Base-by-base conservation (phyloP, 148 eudicot species). In the Rhododendron vialii region DNA sequence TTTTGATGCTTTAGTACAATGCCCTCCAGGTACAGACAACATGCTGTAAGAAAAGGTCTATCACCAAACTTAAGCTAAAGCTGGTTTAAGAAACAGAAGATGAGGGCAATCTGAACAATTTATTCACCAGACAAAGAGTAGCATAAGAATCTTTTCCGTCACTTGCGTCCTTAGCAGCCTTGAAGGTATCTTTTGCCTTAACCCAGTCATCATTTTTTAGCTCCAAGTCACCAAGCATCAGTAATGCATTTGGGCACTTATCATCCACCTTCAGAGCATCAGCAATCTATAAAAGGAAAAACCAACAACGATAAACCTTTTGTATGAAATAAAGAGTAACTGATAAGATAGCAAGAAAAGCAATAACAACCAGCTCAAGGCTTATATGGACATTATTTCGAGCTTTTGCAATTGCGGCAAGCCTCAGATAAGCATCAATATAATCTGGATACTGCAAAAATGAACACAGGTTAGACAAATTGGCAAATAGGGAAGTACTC, bases 201-300 rank as follows among this genome's bases (percentile, higher is more conserved):
- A 97, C 98, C 99, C 99, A 97, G 80, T 97, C 99, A 92, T 95
- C 98, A 84, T 97, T 97, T 91, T 97, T 97, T 77, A 97, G 94
- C 89, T 97, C 99, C 92, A 97, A 89, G 87, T 94, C 94, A 78
- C 99, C 99, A 38, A 95, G 96, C 95, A 97, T 93, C 71, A 95
- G 82, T 83, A 97, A 90, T 88, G 98, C 96, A 89, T 91, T 89
- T 57, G 96, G 93, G 82, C 93, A 94, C 89, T 95, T 97, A 57
- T 94, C 99, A 83, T 97, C 95, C 88, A 94, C 90, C 91, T 90
- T 93, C 63, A 97, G 85, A 78, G 98, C 98, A 89, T 97, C 98
- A 82, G 91, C 91, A 88, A 97, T 93, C 99, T 97, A 88, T 57
- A 12, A 45, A 65, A 67, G 33, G 76, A 36, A 87, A 89, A 61